Percentiles rank a stretch among this genome's conserved stretches.
These are phyloP conservation scores for Uncinocarpus reesii DNA, from an alignment of 2,329 filamentous ascomycete species.

Conservation along the genomic window DNA sequence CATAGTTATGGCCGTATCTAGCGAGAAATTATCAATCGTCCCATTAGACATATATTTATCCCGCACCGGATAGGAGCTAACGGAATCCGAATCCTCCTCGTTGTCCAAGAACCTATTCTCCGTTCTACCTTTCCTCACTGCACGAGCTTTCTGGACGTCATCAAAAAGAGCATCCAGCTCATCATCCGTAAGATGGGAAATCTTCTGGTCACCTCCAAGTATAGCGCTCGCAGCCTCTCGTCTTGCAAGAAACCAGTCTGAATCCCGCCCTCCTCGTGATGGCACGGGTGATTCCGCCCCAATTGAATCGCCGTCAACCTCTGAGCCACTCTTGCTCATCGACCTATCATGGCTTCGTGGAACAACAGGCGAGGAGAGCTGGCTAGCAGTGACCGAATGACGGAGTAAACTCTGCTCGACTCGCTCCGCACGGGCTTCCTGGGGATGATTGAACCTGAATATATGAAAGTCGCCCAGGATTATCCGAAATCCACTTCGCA, in stretches of 20 bases:
- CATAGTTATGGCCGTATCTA: slow-evolving; percentile 89
- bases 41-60: slow-evolving; percentile 95
- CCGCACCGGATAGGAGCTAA: slow-evolving; percentile 72
- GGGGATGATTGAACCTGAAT: slow-evolving; percentile 88
- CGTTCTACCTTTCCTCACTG: slow-evolving; percentile 62
- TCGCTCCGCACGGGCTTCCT: slow-evolving; percentile 86
- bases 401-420: slow-evolving; percentile 79
- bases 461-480: slow-evolving; percentile 98
- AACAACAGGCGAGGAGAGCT: slow-evolving; percentile 54
- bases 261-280: slow-evolving; percentile 58
- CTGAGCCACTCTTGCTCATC: slow-evolving; percentile 68
- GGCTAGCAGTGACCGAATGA: slow-evolving; percentile 60
- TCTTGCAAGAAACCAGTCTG: slow-evolving; percentile 89
- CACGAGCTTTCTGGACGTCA: slow-evolving; percentile 79
- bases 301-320: slow-evolving; percentile 60
- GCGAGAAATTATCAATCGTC: slow-evolving; percentile 88
- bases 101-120: slow-evolving; percentile 47
- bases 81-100: slow-evolving; percentile 76
- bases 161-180: slow-evolving; percentile 90
- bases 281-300: slow-evolving; percentile 71
- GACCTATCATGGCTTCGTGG: slow-evolving; percentile 59
- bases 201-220: slow-evolving; percentile 81
- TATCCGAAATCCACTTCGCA: slow-evolving; percentile 86
- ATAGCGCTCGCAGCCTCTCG: slow-evolving; percentile 88
- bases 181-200: slow-evolving; percentile 80